Base-by-base conservation (phyloP, 495 filamentous ascomycete species). In the Usnea hakonensis region DNA sequence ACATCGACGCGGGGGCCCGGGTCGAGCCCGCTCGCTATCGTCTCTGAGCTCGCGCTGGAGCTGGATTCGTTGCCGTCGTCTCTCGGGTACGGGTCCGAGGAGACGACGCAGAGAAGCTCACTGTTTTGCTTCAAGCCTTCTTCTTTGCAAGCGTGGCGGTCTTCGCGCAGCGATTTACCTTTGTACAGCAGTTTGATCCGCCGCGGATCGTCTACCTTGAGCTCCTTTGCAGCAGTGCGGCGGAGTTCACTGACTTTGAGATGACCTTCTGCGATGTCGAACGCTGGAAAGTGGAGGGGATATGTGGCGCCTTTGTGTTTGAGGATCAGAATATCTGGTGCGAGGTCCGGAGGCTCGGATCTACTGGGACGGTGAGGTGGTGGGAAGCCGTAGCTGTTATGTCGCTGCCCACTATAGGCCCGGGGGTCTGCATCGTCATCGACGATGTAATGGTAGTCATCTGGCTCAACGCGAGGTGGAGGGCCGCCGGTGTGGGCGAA, bases 91-190 rank as follows among this genome's bases (percentile, higher is more conserved):
- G 61, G 61, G 17, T 67, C 65, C 0, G 60, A 38, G 59, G 73
- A 87, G 37, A 76, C 75, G 41, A 88, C 81, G 73, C 76, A 91
- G 64, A 83, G 77, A 43, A 96, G 75, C 73, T 96, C 89, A 37
- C 84, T 86, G 63, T 91, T 86, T 68, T 90, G 85, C 77, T 90
- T 89, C 63, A 93, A 79, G 7, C 87, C 87, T 65, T 91, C 91
- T 28, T 86, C 79, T 61, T 87, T 80, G 67, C 89, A 85, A 5
- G 83, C 80, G n/a, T 75, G 73, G 10, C 76, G 65, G 65, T 86
- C 79, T 63, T 91, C 83, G 69, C 86, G 87, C 43, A 96, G 73
- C 21, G 86, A 79, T 62, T 84, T 85, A 13, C 91, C 91, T 72
- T 92, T 93, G 78, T 93, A 95, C 54, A 91, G 80, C 69, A 96